Base-by-base conservation (phyloP, 768 basidiomycete species). In the Paxillus ammoniavirescens region DNA sequence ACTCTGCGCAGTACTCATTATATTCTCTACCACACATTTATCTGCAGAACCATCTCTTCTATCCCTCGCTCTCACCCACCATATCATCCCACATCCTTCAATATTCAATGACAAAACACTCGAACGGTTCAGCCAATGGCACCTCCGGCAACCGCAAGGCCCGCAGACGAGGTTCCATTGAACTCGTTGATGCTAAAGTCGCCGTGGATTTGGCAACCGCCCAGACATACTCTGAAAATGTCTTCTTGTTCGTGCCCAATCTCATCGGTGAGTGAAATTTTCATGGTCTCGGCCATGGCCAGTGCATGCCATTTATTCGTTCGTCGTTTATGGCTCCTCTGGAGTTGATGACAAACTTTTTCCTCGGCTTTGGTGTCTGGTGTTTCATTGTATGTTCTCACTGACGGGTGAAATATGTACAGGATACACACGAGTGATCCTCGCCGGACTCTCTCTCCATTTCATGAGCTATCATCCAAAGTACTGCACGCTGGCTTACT, bases 221-320 rank as follows among this genome's bases (percentile, higher is more conserved):
- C 13, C 91, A 92, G 72, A 77, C 84, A 0, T 91, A 91, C 61
- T 87, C 90, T 35, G 97, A 99, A 76, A 98, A 98, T 70, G 89
- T 98, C 59, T 99, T 96, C 71, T 82, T 98, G 48, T 99, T 98
- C 74, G 82, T 94, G 14, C 95, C 97, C 37, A 99, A 99, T 73
- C 77, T 99, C 65, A 98, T 99, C 68, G 96, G 93, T 86, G 61
- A 62, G 86, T 72, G 35, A 35, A 13, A 13, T 35, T 14, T 13
- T 35, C 12, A 12, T 35, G 10, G 3, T 14, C 13, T 14, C 35
- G 10, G 35, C 13, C 35, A 13, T 35, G 10, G 35, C 4, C 23
- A 17, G 31, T n/a, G 31, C 23, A 36, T 26, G 30, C 1, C n/a
- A 13, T 10, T 13, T 9, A 26, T 26, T 26, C 23, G 37, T 35